Conservation (phyloP, 2,329 filamentous ascomycete genomes). For the Aurifilum marmelostoma region DNA sequence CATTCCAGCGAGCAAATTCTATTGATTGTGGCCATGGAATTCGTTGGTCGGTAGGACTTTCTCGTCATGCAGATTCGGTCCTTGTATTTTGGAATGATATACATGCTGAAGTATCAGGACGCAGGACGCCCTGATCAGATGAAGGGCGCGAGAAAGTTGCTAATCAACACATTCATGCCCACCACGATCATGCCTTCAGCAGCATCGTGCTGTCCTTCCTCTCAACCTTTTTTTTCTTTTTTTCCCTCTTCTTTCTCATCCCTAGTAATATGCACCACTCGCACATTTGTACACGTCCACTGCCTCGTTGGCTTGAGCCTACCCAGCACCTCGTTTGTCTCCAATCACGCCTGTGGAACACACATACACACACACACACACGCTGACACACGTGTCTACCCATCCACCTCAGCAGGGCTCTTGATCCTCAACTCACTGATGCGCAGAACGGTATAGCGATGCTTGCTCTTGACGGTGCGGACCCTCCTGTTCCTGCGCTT, state of each 20-base stretch:
- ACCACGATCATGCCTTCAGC: not conserved
- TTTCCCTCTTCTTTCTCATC: not conserved
- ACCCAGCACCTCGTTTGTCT: not conserved
- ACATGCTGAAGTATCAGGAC: not conserved
- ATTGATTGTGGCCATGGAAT: not conserved
- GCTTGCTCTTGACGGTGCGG: constrained; percentile 84
- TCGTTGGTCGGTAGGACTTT: not conserved
- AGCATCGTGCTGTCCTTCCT: not conserved
- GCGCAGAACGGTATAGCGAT: constrained; percentile 81
- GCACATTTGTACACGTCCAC: not conserved
- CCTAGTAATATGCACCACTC: not conserved
- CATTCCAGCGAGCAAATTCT: not conserved
- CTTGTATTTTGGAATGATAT: not conserved
- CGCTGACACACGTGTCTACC: not conserved
- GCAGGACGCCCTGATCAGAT: not conserved
- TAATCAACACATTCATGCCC: not conserved
- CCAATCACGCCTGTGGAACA: not conserved
- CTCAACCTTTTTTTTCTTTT: not conserved
- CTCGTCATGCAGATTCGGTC: not conserved
- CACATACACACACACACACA: not conserved
- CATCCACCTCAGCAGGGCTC: constrained; percentile 45
- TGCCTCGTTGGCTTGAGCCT: not conserved
- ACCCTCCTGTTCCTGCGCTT: constrained; percentile 75
- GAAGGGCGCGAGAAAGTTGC: not conserved
- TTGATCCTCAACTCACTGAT: constrained; percentile 79